phyloP scores from a whole-genome alignment of 2,329 filamentous ascomycete species.

The Cladophialophora carrionii region DNA sequence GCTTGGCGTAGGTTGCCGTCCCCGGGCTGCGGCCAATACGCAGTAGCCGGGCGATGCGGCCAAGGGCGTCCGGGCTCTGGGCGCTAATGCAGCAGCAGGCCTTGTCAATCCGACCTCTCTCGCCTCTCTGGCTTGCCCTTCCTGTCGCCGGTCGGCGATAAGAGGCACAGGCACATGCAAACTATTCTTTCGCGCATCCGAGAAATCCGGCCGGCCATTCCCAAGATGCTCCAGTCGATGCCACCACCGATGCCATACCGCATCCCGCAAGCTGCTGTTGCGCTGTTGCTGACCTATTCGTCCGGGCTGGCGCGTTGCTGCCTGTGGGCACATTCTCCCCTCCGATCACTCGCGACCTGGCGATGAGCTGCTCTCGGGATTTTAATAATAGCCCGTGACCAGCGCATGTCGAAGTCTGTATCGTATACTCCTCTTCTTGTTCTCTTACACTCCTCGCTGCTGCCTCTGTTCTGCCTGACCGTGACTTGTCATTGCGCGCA shows the following conservation, averaged over 20 bases:
- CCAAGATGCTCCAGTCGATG: constrained; percentile 14
- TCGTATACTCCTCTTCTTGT: constrained; percentile 10
- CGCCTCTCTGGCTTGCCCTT: not conserved
- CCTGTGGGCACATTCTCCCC: constrained; percentile 5
- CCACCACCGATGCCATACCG: constrained; percentile 12
- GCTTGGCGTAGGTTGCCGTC: not conserved
- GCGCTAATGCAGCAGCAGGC: constrained; percentile 19
- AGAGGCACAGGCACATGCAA: constrained; percentile 27
- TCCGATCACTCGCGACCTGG: constrained; percentile 17
- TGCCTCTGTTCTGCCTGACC: not conserved
- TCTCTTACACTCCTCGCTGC: constrained; percentile 1
- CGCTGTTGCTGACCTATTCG: constrained; percentile 26
- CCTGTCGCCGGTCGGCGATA: constrained; percentile 11
- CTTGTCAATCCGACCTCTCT: constrained; percentile 19
- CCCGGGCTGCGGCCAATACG: constrained; percentile 10
- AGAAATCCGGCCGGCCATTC: constrained; percentile 30
- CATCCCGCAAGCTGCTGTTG: too few relatives aligned
- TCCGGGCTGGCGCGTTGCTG: constrained; percentile 10
- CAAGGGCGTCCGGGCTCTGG: constrained; percentile 3
- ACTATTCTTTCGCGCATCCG: constrained; percentile 31
- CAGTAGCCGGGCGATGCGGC: not conserved
- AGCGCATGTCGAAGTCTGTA: constrained; percentile 15
- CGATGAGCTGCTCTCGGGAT: not conserved
- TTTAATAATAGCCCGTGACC: constrained; percentile 20
- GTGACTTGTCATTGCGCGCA: not conserved